Evolutionary conservation across 2,329 filamentous ascomycete species (phyloP).

Genomic region (Aspergillus hortae): DNA sequence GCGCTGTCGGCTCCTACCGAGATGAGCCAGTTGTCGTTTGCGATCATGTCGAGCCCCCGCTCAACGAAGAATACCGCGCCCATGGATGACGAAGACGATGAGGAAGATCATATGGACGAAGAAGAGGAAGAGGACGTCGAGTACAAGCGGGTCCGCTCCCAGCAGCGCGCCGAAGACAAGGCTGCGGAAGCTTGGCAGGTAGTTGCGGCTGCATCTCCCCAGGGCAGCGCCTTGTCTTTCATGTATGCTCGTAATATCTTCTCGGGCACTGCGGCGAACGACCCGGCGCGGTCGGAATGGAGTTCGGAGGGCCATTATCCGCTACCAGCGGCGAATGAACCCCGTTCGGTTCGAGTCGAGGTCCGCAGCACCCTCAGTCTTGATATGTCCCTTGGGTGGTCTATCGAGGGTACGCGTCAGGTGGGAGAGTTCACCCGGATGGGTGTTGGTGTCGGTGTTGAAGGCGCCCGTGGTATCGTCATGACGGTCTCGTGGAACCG

Average conservation of each 20-base stretch:
- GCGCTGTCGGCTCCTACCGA: constrained; percentile 17
- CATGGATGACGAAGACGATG: constrained; percentile 3
- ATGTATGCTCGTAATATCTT: constrained; percentile 39
- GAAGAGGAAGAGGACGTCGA: constrained; percentile 18
- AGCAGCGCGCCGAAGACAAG: constrained; percentile 18
- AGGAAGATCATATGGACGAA: constrained; percentile 24
- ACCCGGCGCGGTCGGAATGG: constrained; percentile 37
- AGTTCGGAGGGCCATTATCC: constrained; percentile 38
- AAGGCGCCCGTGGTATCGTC: constrained; percentile 30
- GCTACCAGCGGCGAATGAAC: constrained; percentile 23
- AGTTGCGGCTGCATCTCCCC: constrained; percentile 26
- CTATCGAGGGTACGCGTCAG: constrained; percentile 32
- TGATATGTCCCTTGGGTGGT: constrained; percentile 31
- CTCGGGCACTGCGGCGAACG: constrained; percentile 28
- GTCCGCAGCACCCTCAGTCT: constrained; percentile 24
- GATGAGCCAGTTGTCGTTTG: constrained; percentile 32
- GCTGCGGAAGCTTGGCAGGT: constrained; percentile 34
- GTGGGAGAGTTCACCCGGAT: constrained; percentile 38
- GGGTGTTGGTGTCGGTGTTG: constrained; percentile 38
- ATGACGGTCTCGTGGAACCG: constrained; percentile 39
- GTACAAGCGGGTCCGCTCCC: constrained; percentile 11
- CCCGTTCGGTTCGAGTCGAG: constrained; percentile 34
- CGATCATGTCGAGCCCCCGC: constrained; percentile 28
- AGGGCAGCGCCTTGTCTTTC: constrained; percentile 25
- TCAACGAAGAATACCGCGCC: constrained; percentile 7